phyloP scores from a whole-genome alignment of 768 basidiomycete species.

The Steccherinum ochraceum region DNA sequence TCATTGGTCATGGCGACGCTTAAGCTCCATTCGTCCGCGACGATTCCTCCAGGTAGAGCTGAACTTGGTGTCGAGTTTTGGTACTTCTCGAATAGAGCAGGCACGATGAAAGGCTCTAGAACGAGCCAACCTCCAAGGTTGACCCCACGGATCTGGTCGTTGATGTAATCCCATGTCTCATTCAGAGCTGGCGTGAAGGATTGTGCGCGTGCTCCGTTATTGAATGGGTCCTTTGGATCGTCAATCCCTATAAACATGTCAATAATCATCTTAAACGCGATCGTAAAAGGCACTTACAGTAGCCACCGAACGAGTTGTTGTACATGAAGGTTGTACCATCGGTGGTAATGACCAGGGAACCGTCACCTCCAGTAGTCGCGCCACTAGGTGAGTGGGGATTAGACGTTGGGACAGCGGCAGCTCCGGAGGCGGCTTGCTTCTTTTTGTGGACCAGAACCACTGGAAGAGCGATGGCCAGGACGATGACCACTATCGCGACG shows the following conservation, averaged over 20 bases:
- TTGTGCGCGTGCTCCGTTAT: constrained; percentile 69
- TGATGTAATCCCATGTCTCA: constrained; percentile 66
- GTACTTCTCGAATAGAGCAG: constrained; percentile 59
- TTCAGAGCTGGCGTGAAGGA: constrained; percentile 80
- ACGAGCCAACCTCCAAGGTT: constrained; percentile 78
- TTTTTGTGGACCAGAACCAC: constrained; percentile 18
- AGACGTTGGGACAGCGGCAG: constrained; percentile 2
- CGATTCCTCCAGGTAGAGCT: constrained; percentile 16
- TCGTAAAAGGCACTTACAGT: constrained; percentile 47
- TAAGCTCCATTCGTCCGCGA: constrained; percentile 69
- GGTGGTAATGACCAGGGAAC: constrained; percentile 51
- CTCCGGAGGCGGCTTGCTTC: constrained; percentile 4
- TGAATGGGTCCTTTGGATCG: constrained; percentile 72
- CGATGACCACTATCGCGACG: constrained; percentile 20
- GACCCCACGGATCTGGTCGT: constrained; percentile 57
- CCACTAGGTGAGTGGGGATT: constrained; percentile 21
- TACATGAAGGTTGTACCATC: constrained; percentile 74
- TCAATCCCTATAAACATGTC: constrained; percentile 41
- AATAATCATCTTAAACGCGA: no score
- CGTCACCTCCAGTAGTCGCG: constrained; percentile 54
- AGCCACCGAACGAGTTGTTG: constrained; percentile 68
- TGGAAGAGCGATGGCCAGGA: constrained; percentile 20
- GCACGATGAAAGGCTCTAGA: constrained; percentile 76
- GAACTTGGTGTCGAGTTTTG: constrained; percentile 25
- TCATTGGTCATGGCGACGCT: constrained; percentile 61